These are phyloP conservation scores for Phytophthora chlamydospora DNA, from an alignment of 352 stramenopile genomes.

Conservation along the genomic window DNA sequence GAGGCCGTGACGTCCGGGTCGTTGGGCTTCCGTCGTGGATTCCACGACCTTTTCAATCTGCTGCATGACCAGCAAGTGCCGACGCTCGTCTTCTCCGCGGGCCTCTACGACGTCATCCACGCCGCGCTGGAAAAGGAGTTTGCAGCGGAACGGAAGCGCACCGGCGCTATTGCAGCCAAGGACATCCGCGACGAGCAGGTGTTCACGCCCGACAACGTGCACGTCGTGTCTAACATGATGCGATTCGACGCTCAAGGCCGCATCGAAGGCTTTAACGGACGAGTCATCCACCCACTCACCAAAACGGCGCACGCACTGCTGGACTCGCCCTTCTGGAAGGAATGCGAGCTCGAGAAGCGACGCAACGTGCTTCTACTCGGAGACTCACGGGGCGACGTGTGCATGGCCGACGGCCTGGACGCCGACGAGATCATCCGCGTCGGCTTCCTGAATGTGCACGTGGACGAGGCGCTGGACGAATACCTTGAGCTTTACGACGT, in stretches of 20 bases:
- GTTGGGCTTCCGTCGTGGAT: constrained; percentile 51
- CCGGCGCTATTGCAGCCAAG: neutral
- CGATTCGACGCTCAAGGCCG: constrained; percentile 50
- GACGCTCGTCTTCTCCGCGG: constrained; percentile 68
- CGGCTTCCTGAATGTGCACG: constrained; percentile 63
- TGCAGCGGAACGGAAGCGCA: constrained; percentile 16
- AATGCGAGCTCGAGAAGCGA: constrained; percentile 54
- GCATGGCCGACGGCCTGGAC: constrained; percentile 64
- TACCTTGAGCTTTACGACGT: constrained; percentile 65
- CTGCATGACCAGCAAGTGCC: constrained; percentile 50
- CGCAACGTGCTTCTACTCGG: constrained; percentile 72
- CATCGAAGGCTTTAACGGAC: constrained; percentile 62
- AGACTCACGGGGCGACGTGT: constrained; percentile 63
- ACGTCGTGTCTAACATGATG: constrained; percentile 87
- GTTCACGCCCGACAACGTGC: constrained; percentile 53
- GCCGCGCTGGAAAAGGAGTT: constrained; percentile 56
- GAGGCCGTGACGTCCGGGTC: constrained; percentile 41
- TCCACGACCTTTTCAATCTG: constrained; percentile 50
- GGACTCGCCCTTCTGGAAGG: constrained; percentile 61
- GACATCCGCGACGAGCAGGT: neutral
- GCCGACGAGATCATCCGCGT: constrained; percentile 67
- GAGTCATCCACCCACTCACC: constrained; percentile 78
- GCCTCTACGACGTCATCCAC: constrained; percentile 65
- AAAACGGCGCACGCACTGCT: constrained; percentile 75
- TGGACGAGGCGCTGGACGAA: constrained; percentile 60